Percentiles rank a stretch among this genome's conserved stretches.
These are phyloP conservation scores for Coemansia sp. DNA, from an alignment of 192 early-diverging fungal species.

Conservation along the genomic window DNA sequence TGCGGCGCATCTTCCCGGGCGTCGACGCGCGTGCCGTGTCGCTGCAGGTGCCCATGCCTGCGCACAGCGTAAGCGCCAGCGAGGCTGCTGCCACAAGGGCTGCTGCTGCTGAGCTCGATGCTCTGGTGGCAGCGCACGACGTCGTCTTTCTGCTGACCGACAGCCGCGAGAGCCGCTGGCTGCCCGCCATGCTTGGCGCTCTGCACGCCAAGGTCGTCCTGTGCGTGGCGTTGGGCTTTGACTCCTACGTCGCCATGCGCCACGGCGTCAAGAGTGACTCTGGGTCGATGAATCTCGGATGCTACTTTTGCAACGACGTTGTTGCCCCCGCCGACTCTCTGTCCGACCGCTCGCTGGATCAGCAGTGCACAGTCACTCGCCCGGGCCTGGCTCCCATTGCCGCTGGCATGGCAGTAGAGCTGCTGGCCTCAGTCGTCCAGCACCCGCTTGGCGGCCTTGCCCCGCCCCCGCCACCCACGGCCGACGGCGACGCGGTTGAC, in stretches of 20 bases:
- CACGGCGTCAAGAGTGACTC: conserved; percentile 69
- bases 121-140: conserved; percentile 79
- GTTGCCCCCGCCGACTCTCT: conserved; percentile 96
- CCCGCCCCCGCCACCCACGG: conserved; percentile 29
- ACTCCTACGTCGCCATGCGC: conserved; percentile 95
- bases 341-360: conserved; percentile 92
- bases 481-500: conserved; percentile 1
- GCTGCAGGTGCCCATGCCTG: conserved; percentile 95
- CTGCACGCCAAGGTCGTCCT: conserved; percentile 79
- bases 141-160: conserved; percentile 92
- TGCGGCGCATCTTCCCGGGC: conserved; percentile 80
- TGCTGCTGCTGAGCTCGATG: conserved; percentile 57
- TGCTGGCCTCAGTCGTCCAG: conserved; percentile 87
- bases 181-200: conserved; percentile 87
- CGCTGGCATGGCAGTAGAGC: conserved; percentile 85
- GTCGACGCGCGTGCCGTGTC: conserved; percentile 70
- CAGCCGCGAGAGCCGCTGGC: conserved; percentile 94
- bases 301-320: conserved; percentile 99
- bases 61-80: conserved; percentile 67
- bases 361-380: conserved; percentile 97
- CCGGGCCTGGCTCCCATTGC: conserved; percentile 94
- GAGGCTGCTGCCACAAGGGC: conserved; percentile 32
- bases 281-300: conserved; percentile 68
- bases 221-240: conserved; percentile 94
- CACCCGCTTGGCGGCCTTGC: conserved; percentile 59